Evolutionary conservation across 495 filamentous ascomycete genomes (phyloP).

Genomic region (Penicillium goetzii): DNA sequence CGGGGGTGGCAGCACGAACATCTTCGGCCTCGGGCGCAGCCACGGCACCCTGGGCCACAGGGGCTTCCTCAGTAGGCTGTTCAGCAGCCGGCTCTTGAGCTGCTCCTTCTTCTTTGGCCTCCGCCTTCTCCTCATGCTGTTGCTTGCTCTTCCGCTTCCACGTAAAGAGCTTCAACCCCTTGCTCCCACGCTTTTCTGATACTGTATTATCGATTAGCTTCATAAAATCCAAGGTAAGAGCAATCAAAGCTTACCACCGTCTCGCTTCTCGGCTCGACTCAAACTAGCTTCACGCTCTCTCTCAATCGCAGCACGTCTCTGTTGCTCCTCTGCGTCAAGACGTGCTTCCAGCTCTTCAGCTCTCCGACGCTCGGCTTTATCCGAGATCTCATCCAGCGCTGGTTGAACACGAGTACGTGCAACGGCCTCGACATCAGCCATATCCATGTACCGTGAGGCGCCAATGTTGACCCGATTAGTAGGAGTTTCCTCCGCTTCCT

Average conservation of each 20-base stretch:
- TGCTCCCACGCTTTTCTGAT: constrained; percentile 41
- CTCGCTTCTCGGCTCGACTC: constrained; percentile 52
- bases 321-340: constrained; percentile 56
- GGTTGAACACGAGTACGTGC: constrained; percentile 83
- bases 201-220: constrained; percentile 53
- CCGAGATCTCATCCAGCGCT: constrained; percentile 85
- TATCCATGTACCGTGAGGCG: constrained; percentile 76
- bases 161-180: constrained; percentile 33
- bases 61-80: constrained; percentile 14
- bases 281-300: constrained; percentile 61
- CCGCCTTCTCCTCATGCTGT: constrained; percentile 18
- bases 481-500: constrained; percentile 57
- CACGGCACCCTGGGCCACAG: constrained; percentile 14
- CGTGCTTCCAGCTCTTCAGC: constrained; percentile 61
- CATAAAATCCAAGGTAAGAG: constrained; percentile 7
- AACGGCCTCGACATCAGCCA: constrained; percentile 77
- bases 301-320: constrained; percentile 47
- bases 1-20: constrained; percentile 9
- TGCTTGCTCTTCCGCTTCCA: constrained; percentile 39
- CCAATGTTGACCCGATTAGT: constrained; percentile 78
- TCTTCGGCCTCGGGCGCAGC: constrained; percentile 5
- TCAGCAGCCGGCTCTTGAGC: constrained; percentile 9
- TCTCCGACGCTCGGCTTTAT: constrained; percentile 68
- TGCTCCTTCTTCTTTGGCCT: constrained; percentile 15
- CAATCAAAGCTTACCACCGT: constrained; percentile 50